A percentile compares a stretch with the other conserved stretches of the same genome.
Evolutionary conservation across 306 rosid genomes (phyloP).

Genomic region (Gleditsia sinensis): DNA sequence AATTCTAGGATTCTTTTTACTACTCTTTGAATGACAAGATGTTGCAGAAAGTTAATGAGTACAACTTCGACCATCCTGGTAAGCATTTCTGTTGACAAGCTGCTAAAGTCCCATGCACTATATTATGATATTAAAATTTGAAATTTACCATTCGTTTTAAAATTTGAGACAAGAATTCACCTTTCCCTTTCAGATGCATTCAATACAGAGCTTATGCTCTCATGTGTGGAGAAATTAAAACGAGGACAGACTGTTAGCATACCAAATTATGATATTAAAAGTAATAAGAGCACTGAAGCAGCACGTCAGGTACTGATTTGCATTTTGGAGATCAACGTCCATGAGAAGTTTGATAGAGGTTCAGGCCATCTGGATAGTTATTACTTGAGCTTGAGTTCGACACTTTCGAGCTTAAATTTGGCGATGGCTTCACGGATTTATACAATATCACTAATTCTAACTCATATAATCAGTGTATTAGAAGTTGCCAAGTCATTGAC

Average conservation of each 20-base stretch:
- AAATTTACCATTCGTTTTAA: too few relatives aligned
- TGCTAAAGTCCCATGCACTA: too few relatives aligned
- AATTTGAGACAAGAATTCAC: not conserved
- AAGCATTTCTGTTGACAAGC: too few relatives aligned
- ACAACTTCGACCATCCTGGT: conserved; percentile 96
- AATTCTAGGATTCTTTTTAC: conserved; percentile 76
- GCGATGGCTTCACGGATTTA: not conserved
- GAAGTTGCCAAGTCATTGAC: not conserved
- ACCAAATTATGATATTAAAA: conserved; percentile 78
- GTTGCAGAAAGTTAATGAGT: conserved; percentile 59
- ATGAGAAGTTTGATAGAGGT: not conserved
- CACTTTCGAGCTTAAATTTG: not conserved
- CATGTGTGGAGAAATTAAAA: conserved; percentile 69
- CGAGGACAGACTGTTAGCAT: conserved; percentile 63
- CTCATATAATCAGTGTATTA: not conserved
- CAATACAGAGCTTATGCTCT: conserved; percentile 65
- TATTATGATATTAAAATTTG: too few relatives aligned
- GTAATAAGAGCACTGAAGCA: conserved; percentile 52
- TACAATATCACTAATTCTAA: not conserved
- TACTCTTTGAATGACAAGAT: conserved; percentile 54
- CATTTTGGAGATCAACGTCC: not conserved
- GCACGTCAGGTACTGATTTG: conserved; percentile 56
- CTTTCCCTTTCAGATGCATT: conserved; percentile 67
- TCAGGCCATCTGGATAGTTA: not conserved
- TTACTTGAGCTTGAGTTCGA: not conserved